phyloP scores from a whole-genome alignment of 2,329 filamentous ascomycete species.

The Microdochium paspali region DNA sequence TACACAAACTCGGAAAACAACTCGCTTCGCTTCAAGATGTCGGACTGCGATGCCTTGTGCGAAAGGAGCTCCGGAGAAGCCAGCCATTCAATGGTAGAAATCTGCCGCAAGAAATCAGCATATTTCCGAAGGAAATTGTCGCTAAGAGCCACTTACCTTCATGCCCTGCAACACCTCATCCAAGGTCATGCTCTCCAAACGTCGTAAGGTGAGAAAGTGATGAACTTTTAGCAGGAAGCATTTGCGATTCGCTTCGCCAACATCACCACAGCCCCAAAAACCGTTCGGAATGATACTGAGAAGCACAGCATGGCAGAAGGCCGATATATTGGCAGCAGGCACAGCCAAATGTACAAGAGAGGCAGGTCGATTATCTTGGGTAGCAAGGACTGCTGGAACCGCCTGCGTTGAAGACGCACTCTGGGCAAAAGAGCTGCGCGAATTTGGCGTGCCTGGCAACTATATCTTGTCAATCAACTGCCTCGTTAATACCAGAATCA shows the following conservation, averaged over 20 bases:
- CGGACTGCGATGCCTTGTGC: slow-evolving; percentile 57
- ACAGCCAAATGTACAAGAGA: slow-evolving; percentile 60
- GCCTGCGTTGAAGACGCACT: no score
- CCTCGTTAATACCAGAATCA: neutral
- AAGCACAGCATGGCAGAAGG: slow-evolving; percentile 75
- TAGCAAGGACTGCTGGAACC: neutral
- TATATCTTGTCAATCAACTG: neutral
- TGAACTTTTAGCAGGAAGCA: slow-evolving; percentile 61
- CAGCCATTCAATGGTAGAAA: slow-evolving; percentile 66
- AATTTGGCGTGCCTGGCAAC: neutral
- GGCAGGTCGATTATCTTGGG: neutral
- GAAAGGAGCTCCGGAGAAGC: slow-evolving; percentile 36
- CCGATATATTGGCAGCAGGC: slow-evolving; percentile 60
- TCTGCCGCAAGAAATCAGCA: slow-evolving; percentile 30
- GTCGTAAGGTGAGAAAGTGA: slow-evolving; percentile 64
- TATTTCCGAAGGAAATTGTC: slow-evolving; percentile 1
- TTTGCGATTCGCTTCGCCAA: slow-evolving; percentile 48
- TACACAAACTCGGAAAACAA: slow-evolving; percentile 81
- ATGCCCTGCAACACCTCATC: slow-evolving; percentile 70
- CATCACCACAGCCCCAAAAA: slow-evolving; percentile 59
- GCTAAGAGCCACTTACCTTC: slow-evolving; percentile 42
- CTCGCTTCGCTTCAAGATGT: slow-evolving; percentile 66
- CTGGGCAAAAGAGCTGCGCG: no score
- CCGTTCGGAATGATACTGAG: slow-evolving; percentile 61
- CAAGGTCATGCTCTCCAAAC: slow-evolving; percentile 72